These are phyloP conservation scores for Ophiostoma pallidulum DNA, from an alignment of 2,329 filamentous ascomycete species.

Conservation along the genomic window DNA sequence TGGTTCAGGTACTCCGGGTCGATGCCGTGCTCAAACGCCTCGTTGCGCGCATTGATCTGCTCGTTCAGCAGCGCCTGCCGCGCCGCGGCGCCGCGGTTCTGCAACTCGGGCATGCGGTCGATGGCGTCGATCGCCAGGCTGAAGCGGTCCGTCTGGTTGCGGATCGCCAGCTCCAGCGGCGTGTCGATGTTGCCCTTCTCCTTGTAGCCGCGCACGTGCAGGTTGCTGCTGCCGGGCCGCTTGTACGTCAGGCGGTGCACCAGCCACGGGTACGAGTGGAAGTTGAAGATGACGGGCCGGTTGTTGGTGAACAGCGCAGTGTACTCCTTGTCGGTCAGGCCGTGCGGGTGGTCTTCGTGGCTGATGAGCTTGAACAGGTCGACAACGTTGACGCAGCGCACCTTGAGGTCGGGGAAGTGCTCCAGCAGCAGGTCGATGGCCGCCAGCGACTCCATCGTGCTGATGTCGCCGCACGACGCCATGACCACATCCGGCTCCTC, in stretches of 20 bases:
- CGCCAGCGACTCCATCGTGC: slow-evolving; percentile 64
- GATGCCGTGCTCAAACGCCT: slow-evolving; percentile 60
- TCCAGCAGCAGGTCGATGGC: slow-evolving; percentile 65
- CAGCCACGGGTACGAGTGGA: slow-evolving; percentile 76
- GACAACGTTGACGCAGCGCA: slow-evolving; percentile 71
- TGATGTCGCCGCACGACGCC: slow-evolving; percentile 65
- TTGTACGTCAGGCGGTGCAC: slow-evolving; percentile 70
- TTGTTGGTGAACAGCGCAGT: slow-evolving; percentile 60
- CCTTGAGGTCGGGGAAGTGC: slow-evolving; percentile 61
- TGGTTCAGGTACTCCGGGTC: slow-evolving; percentile 57
- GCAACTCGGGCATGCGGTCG: slow-evolving; percentile 52
- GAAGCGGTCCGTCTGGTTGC: slow-evolving; percentile 69
- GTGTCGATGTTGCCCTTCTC: slow-evolving; percentile 83
- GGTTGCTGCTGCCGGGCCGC: slow-evolving; percentile 55
- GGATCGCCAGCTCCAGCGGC: slow-evolving; percentile 66
- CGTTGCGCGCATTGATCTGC: slow-evolving; percentile 53
- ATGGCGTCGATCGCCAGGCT: slow-evolving; percentile 69
- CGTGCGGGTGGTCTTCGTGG: slow-evolving; percentile 61
- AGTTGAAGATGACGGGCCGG: slow-evolving; percentile 71
- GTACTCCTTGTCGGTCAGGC: slow-evolving; percentile 58
- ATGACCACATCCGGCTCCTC: slow-evolving; percentile 65
- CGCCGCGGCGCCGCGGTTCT: slow-evolving; percentile 52
- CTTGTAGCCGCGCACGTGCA: slow-evolving; percentile 69
- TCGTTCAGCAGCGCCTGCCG: slow-evolving; percentile 55
- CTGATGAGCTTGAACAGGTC: slow-evolving; percentile 74